These are phyloP conservation scores for Rugonectria rugulosa DNA, from an alignment of 2,329 filamentous ascomycete species.

Conservation along the genomic window DNA sequence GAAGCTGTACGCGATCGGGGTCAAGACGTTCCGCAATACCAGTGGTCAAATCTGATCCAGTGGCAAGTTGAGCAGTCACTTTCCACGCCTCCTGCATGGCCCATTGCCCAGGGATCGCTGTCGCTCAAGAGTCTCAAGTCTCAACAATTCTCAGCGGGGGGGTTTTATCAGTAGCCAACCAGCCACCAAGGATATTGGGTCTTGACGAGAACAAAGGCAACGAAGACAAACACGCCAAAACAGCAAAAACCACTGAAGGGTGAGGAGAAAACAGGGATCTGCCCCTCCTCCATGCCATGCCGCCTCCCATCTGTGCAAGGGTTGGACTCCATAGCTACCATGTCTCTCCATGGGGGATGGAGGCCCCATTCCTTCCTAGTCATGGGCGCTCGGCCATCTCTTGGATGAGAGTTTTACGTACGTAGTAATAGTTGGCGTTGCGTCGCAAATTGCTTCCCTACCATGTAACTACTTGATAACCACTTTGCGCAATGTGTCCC, in stretches of 20 bases:
- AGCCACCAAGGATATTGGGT: neutral
- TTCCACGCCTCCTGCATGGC: neutral
- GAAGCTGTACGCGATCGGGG: neutral
- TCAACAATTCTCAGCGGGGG: slow-evolving; percentile 5
- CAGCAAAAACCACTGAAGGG: neutral
- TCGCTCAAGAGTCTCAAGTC: neutral
- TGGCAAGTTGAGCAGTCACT: neutral
- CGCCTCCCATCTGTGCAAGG: slow-evolving; percentile 11
- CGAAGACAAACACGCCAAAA: slow-evolving; percentile 6
- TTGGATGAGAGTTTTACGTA: slow-evolving; percentile 11
- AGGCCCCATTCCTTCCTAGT: slow-evolving; percentile 19
- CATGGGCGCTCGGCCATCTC: slow-evolving; percentile 18
- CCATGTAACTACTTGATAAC: too few species aligned
- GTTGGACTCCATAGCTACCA: slow-evolving; percentile 8
- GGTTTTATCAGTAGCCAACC: slow-evolving; percentile 16
- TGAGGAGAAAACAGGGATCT: slow-evolving; percentile 11
- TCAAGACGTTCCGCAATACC: too few species aligned
- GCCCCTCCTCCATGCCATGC: slow-evolving; percentile 12
- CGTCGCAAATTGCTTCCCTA: slow-evolving; percentile 2
- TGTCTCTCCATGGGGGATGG: slow-evolving; percentile 16
- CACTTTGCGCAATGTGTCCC: neutral
- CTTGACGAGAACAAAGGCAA: neutral
- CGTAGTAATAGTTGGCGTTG: slow-evolving; percentile 1
- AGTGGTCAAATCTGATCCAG: too few species aligned
- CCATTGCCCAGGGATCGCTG: neutral